These are phyloP conservation scores for Limtongia smithiae DNA, from an alignment of 805 yeast species.

Conservation along the genomic window DNA sequence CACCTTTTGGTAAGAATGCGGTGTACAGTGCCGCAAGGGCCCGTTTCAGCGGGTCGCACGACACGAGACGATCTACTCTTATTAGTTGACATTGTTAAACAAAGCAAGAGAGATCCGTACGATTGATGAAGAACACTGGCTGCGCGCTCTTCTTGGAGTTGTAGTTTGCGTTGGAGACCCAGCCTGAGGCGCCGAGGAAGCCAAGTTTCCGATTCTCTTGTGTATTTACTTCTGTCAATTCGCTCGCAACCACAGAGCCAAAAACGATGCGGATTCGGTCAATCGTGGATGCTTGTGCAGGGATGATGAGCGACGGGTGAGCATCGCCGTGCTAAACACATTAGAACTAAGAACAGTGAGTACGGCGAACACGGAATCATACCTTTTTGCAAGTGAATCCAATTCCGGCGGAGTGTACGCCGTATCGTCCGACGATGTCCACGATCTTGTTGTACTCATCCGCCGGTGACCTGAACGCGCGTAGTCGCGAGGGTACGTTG, in stretches of 20 bases:
- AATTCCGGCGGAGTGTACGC: slow-evolving; percentile 65
- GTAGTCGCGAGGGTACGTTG: slow-evolving; percentile 74
- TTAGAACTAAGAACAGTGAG: neutral
- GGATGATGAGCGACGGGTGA: slow-evolving; percentile 58
- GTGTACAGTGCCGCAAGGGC: slow-evolving; percentile 62
- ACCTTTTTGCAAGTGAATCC: slow-evolving; percentile 74
- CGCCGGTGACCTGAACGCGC: slow-evolving; percentile 58
- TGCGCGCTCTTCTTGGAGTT: slow-evolving; percentile 58
- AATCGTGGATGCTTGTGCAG: slow-evolving; percentile 47
- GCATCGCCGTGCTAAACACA: slow-evolving; percentile 57
- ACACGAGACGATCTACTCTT: slow-evolving; percentile 56
- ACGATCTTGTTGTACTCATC: slow-evolving; percentile 77
- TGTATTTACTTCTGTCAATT: slow-evolving; percentile 51
- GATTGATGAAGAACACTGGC: slow-evolving; percentile 81
- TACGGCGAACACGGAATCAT: neutral
- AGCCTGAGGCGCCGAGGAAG: slow-evolving; percentile 52
- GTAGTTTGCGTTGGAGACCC: slow-evolving; percentile 68
- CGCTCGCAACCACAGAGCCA: slow-evolving; percentile 66
- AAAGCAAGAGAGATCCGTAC: slow-evolving; percentile 6
- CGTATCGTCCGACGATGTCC: slow-evolving; percentile 79
- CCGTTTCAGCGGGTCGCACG: slow-evolving; percentile 74
- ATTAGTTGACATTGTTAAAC: neutral
- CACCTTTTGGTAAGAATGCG: slow-evolving; percentile 71
- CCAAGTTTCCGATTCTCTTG: slow-evolving; percentile 45
- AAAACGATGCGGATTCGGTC: slow-evolving; percentile 74